Evolutionary conservation across 2,329 filamentous ascomycete genomes (phyloP).

Genomic region (Pseudocercospora musae): DNA sequence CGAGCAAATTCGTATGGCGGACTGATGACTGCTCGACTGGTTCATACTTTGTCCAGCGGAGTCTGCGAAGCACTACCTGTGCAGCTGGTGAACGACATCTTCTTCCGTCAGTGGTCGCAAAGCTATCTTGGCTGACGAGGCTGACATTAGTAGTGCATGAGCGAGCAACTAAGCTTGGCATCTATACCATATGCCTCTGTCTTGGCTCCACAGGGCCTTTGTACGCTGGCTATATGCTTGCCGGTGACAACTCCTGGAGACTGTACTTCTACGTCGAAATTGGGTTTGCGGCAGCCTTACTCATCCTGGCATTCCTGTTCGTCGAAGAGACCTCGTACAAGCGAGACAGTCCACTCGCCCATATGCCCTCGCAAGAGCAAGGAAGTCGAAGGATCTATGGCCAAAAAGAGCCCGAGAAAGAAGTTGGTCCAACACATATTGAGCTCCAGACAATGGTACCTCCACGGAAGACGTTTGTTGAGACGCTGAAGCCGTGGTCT

Average conservation of each 20-base stretch:
- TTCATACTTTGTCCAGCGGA: conserved; percentile 44
- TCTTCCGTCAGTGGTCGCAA: conserved; percentile 33
- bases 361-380: neutral
- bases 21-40: conserved; percentile 43
- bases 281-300: conserved; percentile 48
- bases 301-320: conserved; percentile 54
- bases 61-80: conserved; percentile 49
- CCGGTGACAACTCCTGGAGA: conserved; percentile 54
- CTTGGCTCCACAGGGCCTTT: conserved; percentile 56
- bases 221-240: conserved; percentile 60
- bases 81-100: conserved; percentile 49
- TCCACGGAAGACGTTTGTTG: conserved; percentile 29
- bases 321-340: conserved; percentile 59
- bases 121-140: neutral
- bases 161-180: conserved; percentile 52
- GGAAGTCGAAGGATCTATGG: neutral
- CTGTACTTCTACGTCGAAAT: conserved; percentile 61
- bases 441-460: conserved; percentile 28
- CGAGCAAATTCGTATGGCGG: conserved; percentile 40
- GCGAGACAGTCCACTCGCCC: conserved; percentile 17
- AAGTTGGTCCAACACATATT: conserved; percentile 17
- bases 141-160: conserved; percentile 37
- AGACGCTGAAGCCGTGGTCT: conserved; percentile 36
- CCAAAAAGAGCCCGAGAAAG: conserved; percentile 15
- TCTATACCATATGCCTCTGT: conserved; percentile 59